Base-by-base conservation (phyloP, 116 monocot species). In the Papilionanthe hybrid region DNA sequence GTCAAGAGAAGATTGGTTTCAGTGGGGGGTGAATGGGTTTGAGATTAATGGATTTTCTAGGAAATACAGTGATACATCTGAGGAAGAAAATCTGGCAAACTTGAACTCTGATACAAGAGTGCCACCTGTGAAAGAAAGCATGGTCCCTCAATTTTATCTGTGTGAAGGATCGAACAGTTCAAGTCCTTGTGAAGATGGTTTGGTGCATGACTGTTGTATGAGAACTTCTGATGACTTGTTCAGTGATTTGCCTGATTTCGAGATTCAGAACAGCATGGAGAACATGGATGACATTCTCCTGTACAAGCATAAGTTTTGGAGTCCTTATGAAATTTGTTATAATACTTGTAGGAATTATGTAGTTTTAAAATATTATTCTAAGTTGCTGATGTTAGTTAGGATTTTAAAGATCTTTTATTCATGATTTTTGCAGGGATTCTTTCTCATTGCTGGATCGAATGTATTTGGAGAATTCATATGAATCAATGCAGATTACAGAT, bases 261-360 rank as follows among this genome's bases (percentile, higher is more conserved):
- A 78, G 78, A 13, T 81, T 66, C 79, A 73, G 77, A 72, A 48
- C 49, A 75, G 47, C 78, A 44, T 80, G 80, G 82, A 85, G 82
- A 77, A 77, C 48, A 67, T 75, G 8, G 80, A 88, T 75, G 77
- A 85, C 50, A 88, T 82, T 65, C 85, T 82, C 88, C 58, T 88
- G 88, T 85, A 82, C 84, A 79, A 78, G 81, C 78, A 71, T 57
- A 79, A 82, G 55, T 67, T 72, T 42, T 82, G 75, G n/a, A 74
- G 22, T 82, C 73, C 73, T 42, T 76, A 58, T 25, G 32, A 83
- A 81, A 50, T 66, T 81, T 81, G 63, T 83, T 63, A 76, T 67
- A 79, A 42, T 81, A 45, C 79, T 76, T 69, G 49, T 77, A 25
- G 75, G 75, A 86, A 82, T 8, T 74, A 30, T 48, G 23, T 78